Conservation (phyloP, 2,329 filamentous ascomycete genomes). For the Phialocephala subalpina region DNA sequence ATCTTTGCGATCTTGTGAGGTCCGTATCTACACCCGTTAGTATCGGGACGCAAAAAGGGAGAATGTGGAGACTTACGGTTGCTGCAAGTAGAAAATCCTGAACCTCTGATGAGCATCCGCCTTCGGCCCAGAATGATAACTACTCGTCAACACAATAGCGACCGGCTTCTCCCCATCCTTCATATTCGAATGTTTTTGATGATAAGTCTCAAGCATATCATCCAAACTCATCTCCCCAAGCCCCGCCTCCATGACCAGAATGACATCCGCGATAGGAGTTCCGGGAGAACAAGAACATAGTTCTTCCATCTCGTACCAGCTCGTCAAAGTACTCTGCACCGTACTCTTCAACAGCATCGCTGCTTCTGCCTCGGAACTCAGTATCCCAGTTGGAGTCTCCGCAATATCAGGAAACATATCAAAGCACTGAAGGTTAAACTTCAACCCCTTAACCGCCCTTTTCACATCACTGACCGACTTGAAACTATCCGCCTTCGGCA, state of each 20-base stretch:
- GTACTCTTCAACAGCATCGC: slow-evolving; percentile 39
- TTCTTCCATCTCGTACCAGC: slow-evolving; percentile 41
- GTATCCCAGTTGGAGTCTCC: slow-evolving; percentile 42
- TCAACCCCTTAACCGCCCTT: slow-evolving; percentile 29
- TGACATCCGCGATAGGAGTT: slow-evolving; percentile 32
- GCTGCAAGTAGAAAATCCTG: slow-evolving; percentile 39
- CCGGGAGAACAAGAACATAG: slow-evolving; percentile 11
- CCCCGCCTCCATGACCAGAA: slow-evolving; percentile 41
- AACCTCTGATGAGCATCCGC: slow-evolving; percentile 34
- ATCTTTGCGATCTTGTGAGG: slow-evolving; percentile 41
- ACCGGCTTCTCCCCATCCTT: slow-evolving; percentile 27
- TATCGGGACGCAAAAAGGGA: neutral
- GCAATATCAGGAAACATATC: slow-evolving; percentile 42
- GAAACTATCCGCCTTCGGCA: slow-evolving; percentile 21
- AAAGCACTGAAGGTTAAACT: slow-evolving; percentile 38
- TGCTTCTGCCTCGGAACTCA: slow-evolving; percentile 38
- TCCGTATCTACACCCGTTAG: slow-evolving; percentile 35
- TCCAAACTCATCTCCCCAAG: slow-evolving; percentile 33
- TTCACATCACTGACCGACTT: slow-evolving; percentile 33
- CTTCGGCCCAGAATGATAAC: slow-evolving; percentile 33
- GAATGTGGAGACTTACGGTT: slow-evolving; percentile 38
- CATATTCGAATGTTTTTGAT: slow-evolving; percentile 16
- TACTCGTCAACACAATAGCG: slow-evolving; percentile 38
- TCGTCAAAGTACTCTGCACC: slow-evolving; percentile 28
- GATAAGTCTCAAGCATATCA: slow-evolving; percentile 33